phyloP scores from a whole-genome alignment of 768 basidiomycete genomes.

The Pleurotus tuber-regium region DNA sequence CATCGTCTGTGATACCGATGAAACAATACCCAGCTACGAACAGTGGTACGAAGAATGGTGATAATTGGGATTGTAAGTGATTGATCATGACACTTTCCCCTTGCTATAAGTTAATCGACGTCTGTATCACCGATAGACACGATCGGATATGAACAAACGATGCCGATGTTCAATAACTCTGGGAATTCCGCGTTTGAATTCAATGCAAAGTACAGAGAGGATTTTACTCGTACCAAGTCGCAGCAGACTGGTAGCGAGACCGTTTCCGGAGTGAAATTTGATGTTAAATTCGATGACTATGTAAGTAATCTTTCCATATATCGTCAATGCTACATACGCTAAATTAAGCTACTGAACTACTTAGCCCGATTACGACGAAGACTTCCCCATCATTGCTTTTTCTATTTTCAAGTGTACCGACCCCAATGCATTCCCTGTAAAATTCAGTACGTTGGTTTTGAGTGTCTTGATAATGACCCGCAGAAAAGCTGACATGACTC shows the following conservation, averaged over 20 bases:
- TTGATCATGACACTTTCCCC: background rate
- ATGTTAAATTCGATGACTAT: background rate
- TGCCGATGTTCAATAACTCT: background rate
- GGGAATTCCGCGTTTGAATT: background rate
- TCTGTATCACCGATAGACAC: background rate
- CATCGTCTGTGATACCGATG: background rate
- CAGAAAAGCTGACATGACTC: too few species aligned
- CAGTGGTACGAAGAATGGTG: background rate
- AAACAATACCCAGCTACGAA: background rate
- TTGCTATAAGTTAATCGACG: background rate
- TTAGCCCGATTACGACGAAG: too few species aligned
- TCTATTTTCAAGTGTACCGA: too few species aligned
- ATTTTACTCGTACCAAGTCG: background rate
- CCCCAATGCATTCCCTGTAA: too few species aligned
- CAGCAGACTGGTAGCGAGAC: too few species aligned
- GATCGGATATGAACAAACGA: background rate
- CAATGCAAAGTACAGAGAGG: background rate
- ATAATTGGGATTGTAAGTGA: too few species aligned
- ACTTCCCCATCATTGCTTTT: too few species aligned
- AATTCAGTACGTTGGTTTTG: too few species aligned
- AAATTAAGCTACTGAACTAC: too few species aligned
- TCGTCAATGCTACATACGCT: too few species aligned
- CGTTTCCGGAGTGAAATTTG: background rate
- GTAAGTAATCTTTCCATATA: too few species aligned
- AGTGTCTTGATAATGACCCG: too few species aligned